phyloP scores from a whole-genome alignment of 164 flowering plant genomes.

The Chimonanthus salicifolius region DNA sequence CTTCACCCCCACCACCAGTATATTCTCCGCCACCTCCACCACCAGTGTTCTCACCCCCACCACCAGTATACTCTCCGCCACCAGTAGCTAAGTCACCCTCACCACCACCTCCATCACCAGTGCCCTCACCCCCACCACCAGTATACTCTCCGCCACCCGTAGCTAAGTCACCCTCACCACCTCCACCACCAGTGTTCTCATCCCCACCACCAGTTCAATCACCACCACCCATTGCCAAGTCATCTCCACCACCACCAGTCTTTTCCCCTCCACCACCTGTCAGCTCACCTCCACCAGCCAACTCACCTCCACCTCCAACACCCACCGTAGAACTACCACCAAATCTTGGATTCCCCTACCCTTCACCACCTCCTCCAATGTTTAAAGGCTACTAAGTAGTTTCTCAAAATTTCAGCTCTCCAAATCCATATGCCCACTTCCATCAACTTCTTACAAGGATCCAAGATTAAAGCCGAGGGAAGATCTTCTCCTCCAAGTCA shows the following conservation, averaged over 20 bases:
- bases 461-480: not conserved
- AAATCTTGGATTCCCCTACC: conserved; percentile 5
- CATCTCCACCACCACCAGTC: conserved; percentile 4
- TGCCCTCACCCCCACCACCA: conserved; percentile 1
- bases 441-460: not conserved
- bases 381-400: conserved; percentile 10
- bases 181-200: not conserved
- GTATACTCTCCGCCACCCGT: not conserved
- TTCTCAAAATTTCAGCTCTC: not conserved
- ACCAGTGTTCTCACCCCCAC: not conserved
- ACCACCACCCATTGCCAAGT: not conserved
- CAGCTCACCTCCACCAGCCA: not conserved
- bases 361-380: conserved; percentile 15
- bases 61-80: not conserved
- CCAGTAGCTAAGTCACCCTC: not conserved
- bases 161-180: conserved; percentile 7
- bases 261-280: conserved; percentile 11
- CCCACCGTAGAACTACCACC: conserved; percentile 6
- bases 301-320: conserved; percentile 10
- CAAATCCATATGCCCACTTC: not conserved
- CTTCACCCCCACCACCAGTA: conserved; percentile 2
- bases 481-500: not conserved
- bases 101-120: not conserved
- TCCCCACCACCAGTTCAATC: not conserved
- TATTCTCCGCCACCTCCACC: not conserved